Evolutionary conservation across 345 rosid genomes (phyloP), one percentile per base, ranked within the genome.

Genomic region (Gossypium arboreum): DNA sequence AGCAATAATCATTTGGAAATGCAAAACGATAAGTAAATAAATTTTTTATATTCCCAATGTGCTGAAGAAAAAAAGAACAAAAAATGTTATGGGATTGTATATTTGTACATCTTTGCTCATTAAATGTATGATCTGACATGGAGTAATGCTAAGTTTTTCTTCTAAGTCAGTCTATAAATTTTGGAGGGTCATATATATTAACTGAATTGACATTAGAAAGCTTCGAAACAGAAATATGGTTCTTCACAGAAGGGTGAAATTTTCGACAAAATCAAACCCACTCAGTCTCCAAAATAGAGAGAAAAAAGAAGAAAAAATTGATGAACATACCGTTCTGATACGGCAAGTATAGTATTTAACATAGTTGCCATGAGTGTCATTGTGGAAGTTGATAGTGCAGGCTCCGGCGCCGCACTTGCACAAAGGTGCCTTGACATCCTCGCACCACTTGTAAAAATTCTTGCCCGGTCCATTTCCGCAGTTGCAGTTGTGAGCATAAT

Each of bases 331-430:
- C 51, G 15, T 43, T 43, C 51, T 65, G 20, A 65, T 65, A 11
- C 69, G 69, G 51, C 69, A 65, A 65, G 69, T 65, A 43, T 65
- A 65, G 51, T 41, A 43, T 24, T n/a, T 65, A 39, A 39, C n/a
- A 34, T 7, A 11, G 9, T 18, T 65, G 25, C 48, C 50, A 6
- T n/a, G 3, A 3, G 12, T 11, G 7, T 18, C 27, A 18, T n/a
- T 10, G 17, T 2, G 51, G 29, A 65, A 9, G 48, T 43, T 65
- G 25, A 68, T 48, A 10, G 72, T 68, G 72, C 72, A 68, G 39
- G 72, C 43, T 15, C 72, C 72, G 22, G 72, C 57, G 41, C 57
- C 41, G 43, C 57, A 68, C 57, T 8, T 3, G 72, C 72, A 68
- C 72, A 48, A 8, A 15, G 72, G 72, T 13, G 72, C 72, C 41